Evolutionary conservation across 1,284 basidiomycete genomes (phyloP).

Genomic region (Leccinum cinnamomeum): DNA sequence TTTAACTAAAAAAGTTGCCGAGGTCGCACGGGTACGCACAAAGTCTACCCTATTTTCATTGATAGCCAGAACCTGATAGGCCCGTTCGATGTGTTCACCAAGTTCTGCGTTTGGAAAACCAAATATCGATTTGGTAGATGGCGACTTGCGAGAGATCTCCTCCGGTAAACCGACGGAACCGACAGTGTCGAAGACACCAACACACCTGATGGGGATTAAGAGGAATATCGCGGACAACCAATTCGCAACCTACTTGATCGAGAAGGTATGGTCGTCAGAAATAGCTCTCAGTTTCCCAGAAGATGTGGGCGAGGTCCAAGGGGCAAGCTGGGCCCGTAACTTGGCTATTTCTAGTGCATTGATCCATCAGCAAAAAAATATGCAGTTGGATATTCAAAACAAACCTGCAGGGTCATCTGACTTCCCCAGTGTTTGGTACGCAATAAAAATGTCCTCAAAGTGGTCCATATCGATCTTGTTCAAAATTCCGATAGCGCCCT

Average conservation of each 20-base stretch:
- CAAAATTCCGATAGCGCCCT: slow-evolving; percentile 66
- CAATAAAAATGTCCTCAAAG: slow-evolving; percentile 60
- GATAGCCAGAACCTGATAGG: slow-evolving; percentile 66
- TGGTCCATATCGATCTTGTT: slow-evolving; percentile 67
- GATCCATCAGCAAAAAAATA: neutral
- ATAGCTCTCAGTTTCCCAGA: slow-evolving; percentile 53
- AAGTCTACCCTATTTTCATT: slow-evolving; percentile 67
- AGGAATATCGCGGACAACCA: slow-evolving; percentile 2
- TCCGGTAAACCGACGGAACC: slow-evolving; percentile 67
- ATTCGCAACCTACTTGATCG: slow-evolving; percentile 52
- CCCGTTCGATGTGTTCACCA: slow-evolving; percentile 61
- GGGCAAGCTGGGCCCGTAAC: slow-evolving; percentile 46
- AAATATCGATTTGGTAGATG: slow-evolving; percentile 49
- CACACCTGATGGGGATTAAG: slow-evolving; percentile 44
- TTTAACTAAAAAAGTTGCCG: neutral
- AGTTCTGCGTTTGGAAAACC: slow-evolving; percentile 60
- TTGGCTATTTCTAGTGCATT: slow-evolving; percentile 41
- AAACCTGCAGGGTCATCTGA: slow-evolving; percentile 47
- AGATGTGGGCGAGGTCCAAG: slow-evolving; percentile 51
- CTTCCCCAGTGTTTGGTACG: slow-evolving; percentile 61
- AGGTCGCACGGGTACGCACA: slow-evolving; percentile 39
- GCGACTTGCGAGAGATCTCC: slow-evolving; percentile 48
- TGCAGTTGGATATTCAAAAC: slow-evolving; percentile 8
- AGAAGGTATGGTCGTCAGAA: slow-evolving; percentile 48
- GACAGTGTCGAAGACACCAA: slow-evolving; percentile 75